Base-by-base conservation (phyloP, 306 rosid genomes). In the Prunus mira region DNA sequence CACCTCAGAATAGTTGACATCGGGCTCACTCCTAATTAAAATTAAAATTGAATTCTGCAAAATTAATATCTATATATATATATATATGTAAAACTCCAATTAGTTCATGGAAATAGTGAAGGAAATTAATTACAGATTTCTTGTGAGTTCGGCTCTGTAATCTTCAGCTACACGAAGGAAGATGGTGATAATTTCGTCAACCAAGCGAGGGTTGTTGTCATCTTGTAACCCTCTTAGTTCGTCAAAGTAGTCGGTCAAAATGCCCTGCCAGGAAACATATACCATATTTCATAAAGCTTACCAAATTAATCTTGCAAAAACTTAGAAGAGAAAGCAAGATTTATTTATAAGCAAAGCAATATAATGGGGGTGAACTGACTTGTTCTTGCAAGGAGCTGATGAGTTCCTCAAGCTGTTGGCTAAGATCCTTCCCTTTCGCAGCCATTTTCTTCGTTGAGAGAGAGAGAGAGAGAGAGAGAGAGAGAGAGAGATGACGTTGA, bases 371-470 rank as follows among this genome's bases (percentile, higher is more conserved):
- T 34, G 41, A 6, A 34, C 41, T 34, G 8, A 68, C 72, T 54
- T 24, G 32, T 4, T 68, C 38, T 46, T 68, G 57, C 57, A 68
- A 46, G 41, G 72, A 68, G 38, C 6, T 12, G 72, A 68, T 17
- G 72, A 68, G 72, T 68, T 68, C 72, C 4, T 47, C 22, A 41
- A 68, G 58, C 72, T 68, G 30, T 54, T 46, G 14, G 57, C 27
- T 27, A 54, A 47, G 72, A 22, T 24, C 57, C 41, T 47, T 14
- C 17, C 55, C 41, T 3, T 34, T 6, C 41, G 41, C 41, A 34
- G 72, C 38, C 72, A 68, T 68, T 68, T 52, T 67, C 71, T 68
- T 68, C 41, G 25, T 24, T 2, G 14, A 65, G 49, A 34, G 49
- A 65, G 14, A 47, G 38, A 34, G 38, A 32, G 34, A 32, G 38